Evolutionary conservation across 208 protist species (phyloP).

Genomic region (Leishmania amazonensis): DNA sequence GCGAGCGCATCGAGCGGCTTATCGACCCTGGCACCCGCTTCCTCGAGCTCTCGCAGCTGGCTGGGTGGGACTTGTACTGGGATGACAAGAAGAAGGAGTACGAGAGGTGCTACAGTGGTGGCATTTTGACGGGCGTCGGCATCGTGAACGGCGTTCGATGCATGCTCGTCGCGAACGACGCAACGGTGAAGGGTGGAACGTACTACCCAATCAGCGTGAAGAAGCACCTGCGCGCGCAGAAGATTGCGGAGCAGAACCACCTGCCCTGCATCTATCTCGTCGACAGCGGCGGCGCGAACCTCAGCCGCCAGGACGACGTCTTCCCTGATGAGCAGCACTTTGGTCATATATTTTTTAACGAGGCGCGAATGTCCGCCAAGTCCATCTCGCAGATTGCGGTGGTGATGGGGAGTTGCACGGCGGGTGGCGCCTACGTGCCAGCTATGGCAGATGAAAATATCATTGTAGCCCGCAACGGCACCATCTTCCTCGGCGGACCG

Average conservation of each 20-base stretch:
- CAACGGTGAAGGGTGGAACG: slow-evolving; percentile 97
- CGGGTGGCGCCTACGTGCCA: slow-evolving; percentile 96
- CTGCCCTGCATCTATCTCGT: slow-evolving; percentile 98
- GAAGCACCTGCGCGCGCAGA: slow-evolving; percentile 97
- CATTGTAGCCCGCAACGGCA: slow-evolving; percentile 94
- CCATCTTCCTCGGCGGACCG: slow-evolving; percentile 97
- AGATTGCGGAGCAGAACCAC: slow-evolving; percentile 95
- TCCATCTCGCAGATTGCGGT: slow-evolving; percentile 96
- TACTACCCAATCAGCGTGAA: slow-evolving; percentile 98
- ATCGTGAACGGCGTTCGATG: slow-evolving; percentile 80
- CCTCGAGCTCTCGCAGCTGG: slow-evolving; percentile 95
- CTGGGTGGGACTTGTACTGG: slow-evolving; percentile 93
- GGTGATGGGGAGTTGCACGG: slow-evolving; percentile 98
- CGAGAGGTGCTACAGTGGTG: slow-evolving; percentile 85
- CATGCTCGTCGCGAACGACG: slow-evolving; percentile 97
- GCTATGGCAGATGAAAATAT: slow-evolving; percentile 96
- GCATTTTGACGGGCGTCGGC: slow-evolving; percentile 96
- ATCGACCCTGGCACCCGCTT: slow-evolving; percentile 94
- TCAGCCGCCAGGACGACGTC: slow-evolving; percentile 92
- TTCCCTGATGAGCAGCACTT: slow-evolving; percentile 98
- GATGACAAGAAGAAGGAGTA: slow-evolving; percentile 53
- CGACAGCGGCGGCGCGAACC: slow-evolving; percentile 96
- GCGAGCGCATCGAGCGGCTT: slow-evolving; percentile 92
- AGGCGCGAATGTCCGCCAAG: slow-evolving; percentile 95
- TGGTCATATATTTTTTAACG: slow-evolving; percentile 98